A percentile compares a stretch with the other conserved stretches of the same genome.
Evolutionary conservation across 106 monocot genomes (phyloP).

Genomic region (Triglochin maritima): DNA sequence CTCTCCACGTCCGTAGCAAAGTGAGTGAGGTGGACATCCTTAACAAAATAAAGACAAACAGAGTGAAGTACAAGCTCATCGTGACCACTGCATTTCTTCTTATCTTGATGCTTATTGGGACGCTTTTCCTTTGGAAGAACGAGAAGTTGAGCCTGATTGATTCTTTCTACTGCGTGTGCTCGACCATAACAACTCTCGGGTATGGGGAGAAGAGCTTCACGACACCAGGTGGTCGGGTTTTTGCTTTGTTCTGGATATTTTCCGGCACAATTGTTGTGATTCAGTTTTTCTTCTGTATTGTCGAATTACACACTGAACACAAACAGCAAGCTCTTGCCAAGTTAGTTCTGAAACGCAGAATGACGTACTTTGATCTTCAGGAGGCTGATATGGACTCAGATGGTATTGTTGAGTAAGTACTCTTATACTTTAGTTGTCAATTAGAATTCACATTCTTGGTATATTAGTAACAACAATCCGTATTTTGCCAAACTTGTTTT

Average conservation of each 20-base stretch:
- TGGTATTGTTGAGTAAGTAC: conserved; percentile 53
- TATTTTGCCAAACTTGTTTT: too few species aligned
- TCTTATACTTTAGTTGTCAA: not conserved
- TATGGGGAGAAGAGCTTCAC: conserved; percentile 97
- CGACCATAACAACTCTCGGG: conserved; percentile 82
- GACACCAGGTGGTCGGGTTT: conserved; percentile 37
- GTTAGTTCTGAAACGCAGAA: conserved; percentile 78
- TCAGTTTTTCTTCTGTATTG: conserved; percentile 79
- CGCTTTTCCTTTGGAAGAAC: conserved; percentile 38
- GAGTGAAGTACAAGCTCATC: conserved; percentile 47
- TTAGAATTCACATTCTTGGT: too few species aligned
- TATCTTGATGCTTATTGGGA: conserved; percentile 34
- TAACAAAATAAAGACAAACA: conserved; percentile 41
- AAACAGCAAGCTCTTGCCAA: conserved; percentile 54
- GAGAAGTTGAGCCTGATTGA: conserved; percentile 64
- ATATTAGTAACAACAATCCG: too few species aligned
- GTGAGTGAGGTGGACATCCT: conserved; percentile 25
- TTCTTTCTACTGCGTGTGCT: conserved; percentile 92
- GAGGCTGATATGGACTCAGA: conserved; percentile 81
- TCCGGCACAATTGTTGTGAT: conserved; percentile 50
- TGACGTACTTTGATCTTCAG: conserved; percentile 83
- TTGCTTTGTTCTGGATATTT: conserved; percentile 81
- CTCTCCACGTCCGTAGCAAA: conserved; percentile 35
- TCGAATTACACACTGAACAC: conserved; percentile 53
- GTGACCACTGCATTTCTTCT: conserved; percentile 18